These are phyloP conservation scores for Drechslera avenae DNA, from an alignment of 2,329 filamentous ascomycete genomes.

Conservation along the genomic window DNA sequence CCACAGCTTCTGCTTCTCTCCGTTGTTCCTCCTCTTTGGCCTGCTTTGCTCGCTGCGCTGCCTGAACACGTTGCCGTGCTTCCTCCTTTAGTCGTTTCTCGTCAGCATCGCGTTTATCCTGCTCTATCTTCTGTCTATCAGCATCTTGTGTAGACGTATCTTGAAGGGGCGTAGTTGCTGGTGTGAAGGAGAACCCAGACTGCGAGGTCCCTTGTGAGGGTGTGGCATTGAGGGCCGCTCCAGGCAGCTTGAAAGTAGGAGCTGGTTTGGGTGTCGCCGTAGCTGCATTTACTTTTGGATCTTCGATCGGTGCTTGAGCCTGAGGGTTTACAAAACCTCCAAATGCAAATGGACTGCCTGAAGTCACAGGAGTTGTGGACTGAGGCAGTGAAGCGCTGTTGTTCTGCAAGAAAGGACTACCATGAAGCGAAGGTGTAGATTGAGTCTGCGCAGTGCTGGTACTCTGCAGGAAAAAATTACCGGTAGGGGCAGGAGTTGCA, in stretches of 20 bases:
- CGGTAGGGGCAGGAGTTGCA: background rate
- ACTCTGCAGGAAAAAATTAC: constrained; percentile 9
- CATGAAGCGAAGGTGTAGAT: background rate
- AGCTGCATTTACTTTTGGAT: constrained; percentile 1
- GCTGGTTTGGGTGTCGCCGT: constrained; percentile 10
- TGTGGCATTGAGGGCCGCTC: background rate
- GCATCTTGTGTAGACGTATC: constrained; percentile 14
- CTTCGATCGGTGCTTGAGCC: background rate
- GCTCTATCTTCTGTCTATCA: constrained; percentile 10
- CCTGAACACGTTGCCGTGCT: constrained; percentile 16
- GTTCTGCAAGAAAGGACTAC: constrained; percentile 6
- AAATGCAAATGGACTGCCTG: constrained; percentile 9
- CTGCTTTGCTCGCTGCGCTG: constrained; percentile 16
- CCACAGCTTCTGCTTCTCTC: constrained; percentile 14
- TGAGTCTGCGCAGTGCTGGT: background rate
- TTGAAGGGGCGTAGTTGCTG: constrained; percentile 19
- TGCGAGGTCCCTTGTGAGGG: constrained; percentile 4
- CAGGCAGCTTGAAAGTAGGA: constrained; percentile 11
- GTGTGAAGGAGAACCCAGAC: constrained; percentile 20
- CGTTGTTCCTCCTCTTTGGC: constrained; percentile 20
- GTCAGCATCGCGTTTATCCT: constrained; percentile 17
- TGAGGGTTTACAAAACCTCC: background rate
- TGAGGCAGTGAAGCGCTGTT: background rate
- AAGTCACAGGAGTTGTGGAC: background rate
- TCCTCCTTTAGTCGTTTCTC: constrained; percentile 19